phyloP scores from a whole-genome alignment of 176 grass and related monocot species.

The Oryza meyeriana region DNA sequence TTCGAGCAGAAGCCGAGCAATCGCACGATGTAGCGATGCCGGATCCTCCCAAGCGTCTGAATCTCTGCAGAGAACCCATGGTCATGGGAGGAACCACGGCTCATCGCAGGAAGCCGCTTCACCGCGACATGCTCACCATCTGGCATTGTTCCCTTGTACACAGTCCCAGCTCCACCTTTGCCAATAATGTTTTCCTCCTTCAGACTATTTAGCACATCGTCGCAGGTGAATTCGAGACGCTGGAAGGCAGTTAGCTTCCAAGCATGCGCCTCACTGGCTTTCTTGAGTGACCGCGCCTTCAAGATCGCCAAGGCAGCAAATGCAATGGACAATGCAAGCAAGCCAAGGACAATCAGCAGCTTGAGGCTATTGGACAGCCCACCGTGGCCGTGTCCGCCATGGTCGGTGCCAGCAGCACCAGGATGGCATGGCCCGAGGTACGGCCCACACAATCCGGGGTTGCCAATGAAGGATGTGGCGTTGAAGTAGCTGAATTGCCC shows the following conservation, averaged over 20 bases:
- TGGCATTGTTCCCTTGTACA: conserved; percentile 92
- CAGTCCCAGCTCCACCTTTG: conserved; percentile 91
- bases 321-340: conserved; percentile 74
- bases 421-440: conserved; percentile 63
- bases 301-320: conserved; percentile 70
- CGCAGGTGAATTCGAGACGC: conserved; percentile 76
- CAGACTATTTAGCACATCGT: conserved; percentile 70
- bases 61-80: conserved; percentile 96
- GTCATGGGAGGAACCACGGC: conserved; percentile 77
- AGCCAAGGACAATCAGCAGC: conserved; percentile 69
- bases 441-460: conserved; percentile 64
- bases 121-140: conserved; percentile 82
- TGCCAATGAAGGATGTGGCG: conserved; percentile 81
- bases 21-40: conserved; percentile 88
- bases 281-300: conserved; percentile 89
- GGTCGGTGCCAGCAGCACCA: conserved; percentile 8
- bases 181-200: conserved; percentile 98
- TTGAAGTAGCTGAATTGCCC: conserved; percentile 99
- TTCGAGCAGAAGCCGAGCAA: conserved; percentile 89
- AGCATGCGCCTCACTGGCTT: conserved; percentile 62
- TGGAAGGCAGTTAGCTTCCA: conserved; percentile 91
- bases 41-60: conserved; percentile 90
- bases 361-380: conserved; percentile 71
- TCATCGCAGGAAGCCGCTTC: conserved; percentile 77
- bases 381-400: conserved; percentile 22